Base-by-base conservation (phyloP, 2,329 filamentous ascomycete genomes). In the Aspergillus sp. region DNA sequence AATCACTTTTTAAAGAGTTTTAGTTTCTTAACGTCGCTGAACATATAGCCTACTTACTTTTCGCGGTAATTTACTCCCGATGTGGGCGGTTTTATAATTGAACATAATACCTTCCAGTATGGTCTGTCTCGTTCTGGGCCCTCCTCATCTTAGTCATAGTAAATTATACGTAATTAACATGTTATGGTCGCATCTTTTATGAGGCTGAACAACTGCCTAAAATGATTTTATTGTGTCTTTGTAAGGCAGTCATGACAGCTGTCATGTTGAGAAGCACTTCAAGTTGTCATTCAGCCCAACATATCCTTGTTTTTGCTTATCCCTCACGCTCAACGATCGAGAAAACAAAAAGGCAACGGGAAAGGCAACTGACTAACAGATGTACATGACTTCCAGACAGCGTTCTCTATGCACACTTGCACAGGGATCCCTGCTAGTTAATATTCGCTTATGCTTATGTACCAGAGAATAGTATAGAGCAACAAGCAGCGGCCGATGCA, bases 181-280 rank as follows among this genome's bases (percentile, higher is more conserved):
- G 47, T 32, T 30, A 12, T 17, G 28, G 17, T 50, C 47, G 47
- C 47, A 12, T 32, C n/a, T 28, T 17, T 9, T n/a, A 21, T 50
- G 25, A 30, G 25, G 1, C 25, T 50, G 15, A 47, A 23, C 21
- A n/a, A 19, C 45, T 49, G 39, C 32, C 19, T 9, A 25, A 48
- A 13, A n/a, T 10, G 32, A 53, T 21, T 38, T 58, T 30, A 12
- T 12, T 12, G 9, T 8, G 9, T 32, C 45, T 30, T 5, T 36
- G 39, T 50, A 57, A 62, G 57, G 56, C 19, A 30, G 23, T 32
- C n/a, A 54, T 60, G 60, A 62, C 60, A 62, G 57, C 60, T 60
- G 60, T 62, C 60, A 59, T 23, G 23, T 56, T 17, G n/a, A 15
- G 21, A 17, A 36, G 17, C 21, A 48, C 25, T 49, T 25, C 23